These are phyloP conservation scores for Macrolepiota albuminosa DNA, from an alignment of 768 basidiomycete species.

Conservation along the genomic window DNA sequence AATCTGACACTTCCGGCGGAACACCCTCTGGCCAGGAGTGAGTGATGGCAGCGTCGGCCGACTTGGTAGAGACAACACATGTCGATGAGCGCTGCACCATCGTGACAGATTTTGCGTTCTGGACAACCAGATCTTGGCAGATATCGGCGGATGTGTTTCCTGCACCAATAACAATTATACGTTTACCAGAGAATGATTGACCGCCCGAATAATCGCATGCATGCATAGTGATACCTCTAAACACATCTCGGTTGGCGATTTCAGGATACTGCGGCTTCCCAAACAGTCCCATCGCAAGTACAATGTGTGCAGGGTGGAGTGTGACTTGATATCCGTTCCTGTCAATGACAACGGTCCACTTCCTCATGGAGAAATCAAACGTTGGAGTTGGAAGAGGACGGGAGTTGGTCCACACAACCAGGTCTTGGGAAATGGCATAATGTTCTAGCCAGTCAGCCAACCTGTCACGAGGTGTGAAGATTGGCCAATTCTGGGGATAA, in stretches of 20 bases:
- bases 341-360: conserved; percentile 31
- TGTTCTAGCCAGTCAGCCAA: conserved; percentile 41
- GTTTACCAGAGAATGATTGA: conserved; percentile 25
- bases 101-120: conserved; percentile 29
- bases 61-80: conserved; percentile 21
- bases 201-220: conserved; percentile 27
- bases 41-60: conserved; percentile 1
- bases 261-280: conserved; percentile 30
- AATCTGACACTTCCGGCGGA: conserved; percentile 20
- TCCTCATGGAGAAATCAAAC: conserved; percentile 26
- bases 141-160: conserved; percentile 36
- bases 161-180: conserved; percentile 37
- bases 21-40: conserved; percentile 16
- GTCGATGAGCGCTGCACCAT: conserved; percentile 41
- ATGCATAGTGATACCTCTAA: conserved; percentile 29
- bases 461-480: conserved; percentile 36
- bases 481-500: conserved; percentile 35
- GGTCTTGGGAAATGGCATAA: conserved; percentile 35
- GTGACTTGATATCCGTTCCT: conserved; percentile 22
- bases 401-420: conserved; percentile 38
- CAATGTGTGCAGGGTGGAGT: conserved; percentile 33
- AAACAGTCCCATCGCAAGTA: conserved; percentile 32
- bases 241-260: conserved; percentile 20
- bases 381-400: conserved; percentile 24
- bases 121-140: conserved; percentile 29